These are phyloP conservation scores for Aspergillus affinis DNA, from an alignment of 495 filamentous ascomycete species.

Conservation along the genomic window DNA sequence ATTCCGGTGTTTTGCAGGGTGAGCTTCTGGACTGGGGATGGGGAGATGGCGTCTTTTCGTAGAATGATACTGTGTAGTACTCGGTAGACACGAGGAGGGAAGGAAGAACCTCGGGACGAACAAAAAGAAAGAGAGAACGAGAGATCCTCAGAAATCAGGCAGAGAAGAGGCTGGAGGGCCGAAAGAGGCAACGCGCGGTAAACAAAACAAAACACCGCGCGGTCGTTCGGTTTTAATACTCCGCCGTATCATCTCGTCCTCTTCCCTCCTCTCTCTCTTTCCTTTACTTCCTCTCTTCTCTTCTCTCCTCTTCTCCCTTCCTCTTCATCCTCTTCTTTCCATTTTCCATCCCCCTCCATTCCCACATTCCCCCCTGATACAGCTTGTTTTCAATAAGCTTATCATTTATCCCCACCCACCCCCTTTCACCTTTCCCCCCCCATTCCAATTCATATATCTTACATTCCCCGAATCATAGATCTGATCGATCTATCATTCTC, in stretches of 20 bases:
- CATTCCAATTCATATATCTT: background rate
- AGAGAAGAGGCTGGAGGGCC: constrained; percentile 11
- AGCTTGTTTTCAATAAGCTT: background rate
- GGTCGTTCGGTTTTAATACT: constrained; percentile 1
- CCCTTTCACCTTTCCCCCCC: constrained; percentile 5
- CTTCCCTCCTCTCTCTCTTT: constrained; percentile 10
- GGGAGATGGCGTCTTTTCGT: background rate
- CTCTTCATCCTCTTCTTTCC: constrained; percentile 14
- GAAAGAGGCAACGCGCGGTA: constrained; percentile 30
- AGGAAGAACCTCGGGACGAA: background rate
- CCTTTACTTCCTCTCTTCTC: constrained; percentile 13
- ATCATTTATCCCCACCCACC: constrained; percentile 13
- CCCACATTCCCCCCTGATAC: constrained; percentile 18
- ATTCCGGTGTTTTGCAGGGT: background rate
- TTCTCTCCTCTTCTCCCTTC: constrained; percentile 14
- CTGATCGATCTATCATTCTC: constrained; percentile 22
- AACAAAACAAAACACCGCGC: constrained; percentile 29
- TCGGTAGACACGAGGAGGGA: background rate
- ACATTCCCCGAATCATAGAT: constrained; percentile 19
- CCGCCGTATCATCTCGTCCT: constrained; percentile 14
- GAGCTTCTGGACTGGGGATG: background rate
- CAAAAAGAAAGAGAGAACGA: background rate
- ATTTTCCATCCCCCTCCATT: constrained; percentile 26
- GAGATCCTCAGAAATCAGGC: constrained; percentile 12
- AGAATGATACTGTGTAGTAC: background rate